Evolutionary conservation across 495 filamentous ascomycete species (phyloP), one percentile per base, ranked within the genome.

Genomic region (Aspergillus biplanus): DNA sequence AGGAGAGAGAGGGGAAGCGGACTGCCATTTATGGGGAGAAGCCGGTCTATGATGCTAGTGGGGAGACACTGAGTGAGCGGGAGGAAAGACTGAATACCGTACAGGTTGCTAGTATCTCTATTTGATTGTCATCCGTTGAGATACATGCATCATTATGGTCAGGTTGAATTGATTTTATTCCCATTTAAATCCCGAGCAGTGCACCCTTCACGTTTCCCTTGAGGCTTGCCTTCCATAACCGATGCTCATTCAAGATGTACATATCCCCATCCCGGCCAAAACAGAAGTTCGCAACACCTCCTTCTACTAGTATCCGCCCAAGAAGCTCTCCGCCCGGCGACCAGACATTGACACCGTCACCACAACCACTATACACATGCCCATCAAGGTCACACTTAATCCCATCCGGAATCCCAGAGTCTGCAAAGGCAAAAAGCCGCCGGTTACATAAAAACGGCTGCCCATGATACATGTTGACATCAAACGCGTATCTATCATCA

Each of bases 281-380:
- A 54, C 75, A 80, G 58, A 83, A 82, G 56, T 81, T 81, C 2
- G 77, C 73, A 52, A 75, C 71, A 2, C 75, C 74, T 2, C 74
- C 72, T 5, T 73, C 56, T 37, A 81, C 71, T 37, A 80, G 78
- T 18, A 86, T 84, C 68, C 81, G 83, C 4, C 86, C 87, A 5
- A 90, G 69, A 4, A 88, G 75, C 6, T 76, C 81, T 15, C 86
- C 86, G 0, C 80, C 81, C 4, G 81, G 73, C 54, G 82, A 85
- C 77, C 78, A 89, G 5, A 89, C 82, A 52, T 87, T 80, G n/a
- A 88, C 77, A 31, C 87, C 86, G 63, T 87, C 86, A 4, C 84
- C 85, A 49, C 80, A 83, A 4, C 82, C 86, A 27, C 79, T 75
- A 63, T 87, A 90, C 6, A 90, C 81, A 62, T 88, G 86, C 0